phyloP scores from a whole-genome alignment of 306 rosid genomes.

The Vachellia pachyceras region DNA sequence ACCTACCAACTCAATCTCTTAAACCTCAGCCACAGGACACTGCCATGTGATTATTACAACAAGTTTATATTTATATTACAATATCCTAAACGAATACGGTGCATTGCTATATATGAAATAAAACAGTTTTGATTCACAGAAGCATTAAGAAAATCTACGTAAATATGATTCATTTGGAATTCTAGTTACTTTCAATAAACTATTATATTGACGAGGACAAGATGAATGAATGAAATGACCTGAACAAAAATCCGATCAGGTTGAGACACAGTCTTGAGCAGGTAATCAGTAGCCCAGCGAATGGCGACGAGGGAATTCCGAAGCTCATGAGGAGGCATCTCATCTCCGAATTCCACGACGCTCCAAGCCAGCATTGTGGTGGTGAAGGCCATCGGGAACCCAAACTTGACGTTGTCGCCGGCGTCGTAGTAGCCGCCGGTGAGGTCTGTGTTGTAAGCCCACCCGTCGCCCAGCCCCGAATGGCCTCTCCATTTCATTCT shows the following conservation, averaged over 20 bases:
- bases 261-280: constrained; percentile 82
- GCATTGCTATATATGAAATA: too few relatives aligned
- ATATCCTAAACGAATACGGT: too few relatives aligned
- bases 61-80: too few relatives aligned
- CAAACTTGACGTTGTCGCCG: constrained; percentile 51
- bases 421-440: constrained; percentile 55
- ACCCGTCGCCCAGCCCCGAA: constrained; percentile 77
- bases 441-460: constrained; percentile 56
- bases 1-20: too few relatives aligned
- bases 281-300: constrained; percentile 85
- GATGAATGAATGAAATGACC: too few relatives aligned
- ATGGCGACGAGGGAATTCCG: constrained; percentile 61
- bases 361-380: constrained; percentile 53
- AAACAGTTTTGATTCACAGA: too few relatives aligned
- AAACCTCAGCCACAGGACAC: too few relatives aligned
- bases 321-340: constrained; percentile 56
- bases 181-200: too few relatives aligned
- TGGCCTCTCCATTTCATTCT: constrained; percentile 62
- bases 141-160: too few relatives aligned
- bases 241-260: constrained; percentile 88
- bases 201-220: too few relatives aligned
- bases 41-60: background rate
- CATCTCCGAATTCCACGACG: constrained; percentile 41
- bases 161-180: too few relatives aligned
- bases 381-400: constrained; percentile 55